Evolutionary conservation across 805 yeast genomes (phyloP).

Genomic region (Cyberlindnera suaveolens): DNA sequence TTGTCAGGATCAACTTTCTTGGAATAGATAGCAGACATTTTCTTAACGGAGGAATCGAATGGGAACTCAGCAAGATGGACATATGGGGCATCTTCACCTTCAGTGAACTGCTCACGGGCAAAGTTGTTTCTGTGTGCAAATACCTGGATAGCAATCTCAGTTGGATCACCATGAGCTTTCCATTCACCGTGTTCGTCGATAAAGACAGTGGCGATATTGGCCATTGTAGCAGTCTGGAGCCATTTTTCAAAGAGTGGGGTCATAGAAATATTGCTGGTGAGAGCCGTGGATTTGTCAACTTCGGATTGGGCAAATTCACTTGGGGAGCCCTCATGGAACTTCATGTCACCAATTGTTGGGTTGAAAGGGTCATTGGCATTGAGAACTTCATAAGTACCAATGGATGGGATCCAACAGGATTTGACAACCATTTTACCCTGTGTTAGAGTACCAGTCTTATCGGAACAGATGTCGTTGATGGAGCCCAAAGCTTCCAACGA

Average conservation of each 20-base stretch:
- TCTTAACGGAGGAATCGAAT: constrained; percentile 66
- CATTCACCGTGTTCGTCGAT: constrained; percentile 43
- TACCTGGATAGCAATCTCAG: constrained; percentile 84
- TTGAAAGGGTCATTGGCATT: constrained; percentile 55
- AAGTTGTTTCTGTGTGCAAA: constrained; percentile 54
- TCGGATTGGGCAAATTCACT: constrained; percentile 17
- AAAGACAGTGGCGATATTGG: constrained; percentile 69
- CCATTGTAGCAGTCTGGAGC: constrained; percentile 65
- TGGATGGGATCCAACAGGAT: constrained; percentile 60
- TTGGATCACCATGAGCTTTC: constrained; percentile 86
- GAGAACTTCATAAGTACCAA: constrained; percentile 50
- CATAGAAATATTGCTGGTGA: background rate
- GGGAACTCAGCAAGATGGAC: constrained; percentile 58
- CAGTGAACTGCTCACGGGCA: constrained; percentile 39
- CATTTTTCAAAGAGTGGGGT: constrained; percentile 32
- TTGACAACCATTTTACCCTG: constrained; percentile 73
- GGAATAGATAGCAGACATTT: constrained; percentile 60
- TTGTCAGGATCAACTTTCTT: constrained; percentile 24
- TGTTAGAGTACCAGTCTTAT: constrained; percentile 77
- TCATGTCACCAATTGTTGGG: constrained; percentile 49
- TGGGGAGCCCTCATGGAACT: constrained; percentile 18
- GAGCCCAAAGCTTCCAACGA: constrained; percentile 77
- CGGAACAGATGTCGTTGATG: constrained; percentile 74
- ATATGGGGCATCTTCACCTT: constrained; percentile 25
- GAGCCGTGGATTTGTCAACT: constrained; percentile 5